Evolutionary conservation across 257 asterid genomes (phyloP).

Genomic region (Handroanthus guayacan): DNA sequence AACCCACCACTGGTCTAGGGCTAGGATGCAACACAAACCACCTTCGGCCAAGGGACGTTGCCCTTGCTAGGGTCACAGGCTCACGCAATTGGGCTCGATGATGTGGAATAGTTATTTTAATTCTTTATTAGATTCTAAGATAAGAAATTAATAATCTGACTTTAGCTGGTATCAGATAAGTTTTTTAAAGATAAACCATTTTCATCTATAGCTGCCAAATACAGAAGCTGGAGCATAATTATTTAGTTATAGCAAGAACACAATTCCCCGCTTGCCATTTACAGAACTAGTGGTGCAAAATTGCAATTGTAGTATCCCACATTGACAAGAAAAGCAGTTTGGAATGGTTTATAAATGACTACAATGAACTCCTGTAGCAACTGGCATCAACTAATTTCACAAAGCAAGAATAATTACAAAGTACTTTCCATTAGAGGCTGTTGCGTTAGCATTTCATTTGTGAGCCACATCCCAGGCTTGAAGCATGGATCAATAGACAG

Average conservation of each 20-base stretch:
- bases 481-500: conserved; percentile 2
- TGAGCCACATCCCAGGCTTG: background rate
- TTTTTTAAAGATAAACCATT: background rate
- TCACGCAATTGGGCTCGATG: no score
- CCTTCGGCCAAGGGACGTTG: no score
- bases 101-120: background rate
- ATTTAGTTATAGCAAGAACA: conserved; percentile 9
- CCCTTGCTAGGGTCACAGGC: no score
- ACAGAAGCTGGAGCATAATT: conserved; percentile 1
- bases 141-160: background rate
- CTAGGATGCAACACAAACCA: no score
- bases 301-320: background rate
- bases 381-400: background rate
- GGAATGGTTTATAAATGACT: background rate
- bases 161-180: conserved; percentile 2
- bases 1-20: no score
- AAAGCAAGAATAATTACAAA: background rate
- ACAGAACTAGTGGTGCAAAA: background rate
- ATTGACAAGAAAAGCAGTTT: background rate
- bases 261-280: background rate
- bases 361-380: background rate
- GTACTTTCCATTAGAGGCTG: background rate
- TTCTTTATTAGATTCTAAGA: background rate
- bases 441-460: background rate
- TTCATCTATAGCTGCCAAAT: background rate